Percentiles rank a stretch among this genome's conserved stretches.
These are phyloP conservation scores for Posidonia australis DNA, from an alignment of 106 monocot genomes.

Conservation along the genomic window DNA sequence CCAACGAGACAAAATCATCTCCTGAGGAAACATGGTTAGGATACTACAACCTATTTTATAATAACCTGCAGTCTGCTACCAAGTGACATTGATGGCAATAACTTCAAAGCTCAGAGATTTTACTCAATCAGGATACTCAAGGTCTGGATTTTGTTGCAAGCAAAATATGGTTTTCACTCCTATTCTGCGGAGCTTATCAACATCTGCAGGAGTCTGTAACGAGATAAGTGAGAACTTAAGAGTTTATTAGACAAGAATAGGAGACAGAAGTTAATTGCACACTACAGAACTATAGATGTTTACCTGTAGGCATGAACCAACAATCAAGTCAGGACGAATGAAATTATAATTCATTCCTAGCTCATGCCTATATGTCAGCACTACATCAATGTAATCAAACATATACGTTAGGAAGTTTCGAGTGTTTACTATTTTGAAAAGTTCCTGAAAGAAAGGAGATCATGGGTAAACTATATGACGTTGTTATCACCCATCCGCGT, in stretches of 20 bases:
- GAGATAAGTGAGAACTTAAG: slow-evolving; percentile 2
- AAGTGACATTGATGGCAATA: no score
- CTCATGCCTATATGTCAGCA: slow-evolving; percentile 87
- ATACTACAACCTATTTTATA: no score
- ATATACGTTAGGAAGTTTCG: neutral
- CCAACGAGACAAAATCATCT: neutral
- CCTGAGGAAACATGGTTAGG: no score
- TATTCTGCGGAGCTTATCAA: slow-evolving; percentile 78
- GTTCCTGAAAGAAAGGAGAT: no score
- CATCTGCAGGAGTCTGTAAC: slow-evolving; percentile 74
- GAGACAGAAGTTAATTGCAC: no score
- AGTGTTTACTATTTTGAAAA: no score
- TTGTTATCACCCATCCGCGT: no score
- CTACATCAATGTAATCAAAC: slow-evolving; percentile 27
- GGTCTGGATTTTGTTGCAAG: slow-evolving; percentile 85
- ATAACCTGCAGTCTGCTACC: no score
- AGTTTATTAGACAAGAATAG: neutral
- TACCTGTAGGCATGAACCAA: slow-evolving; percentile 95
- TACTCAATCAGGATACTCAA: slow-evolving; percentile 66
- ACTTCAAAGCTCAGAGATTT: no score
- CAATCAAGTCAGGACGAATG: slow-evolving; percentile 84
- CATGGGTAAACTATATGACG: neutral
- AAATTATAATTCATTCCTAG: slow-evolving; percentile 97
- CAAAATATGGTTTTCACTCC: slow-evolving; percentile 96
- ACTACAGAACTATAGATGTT: neutral